Evolutionary conservation across 2,329 filamentous ascomycete genomes (phyloP).

Genomic region (Cucurbitaria berberidis): DNA sequence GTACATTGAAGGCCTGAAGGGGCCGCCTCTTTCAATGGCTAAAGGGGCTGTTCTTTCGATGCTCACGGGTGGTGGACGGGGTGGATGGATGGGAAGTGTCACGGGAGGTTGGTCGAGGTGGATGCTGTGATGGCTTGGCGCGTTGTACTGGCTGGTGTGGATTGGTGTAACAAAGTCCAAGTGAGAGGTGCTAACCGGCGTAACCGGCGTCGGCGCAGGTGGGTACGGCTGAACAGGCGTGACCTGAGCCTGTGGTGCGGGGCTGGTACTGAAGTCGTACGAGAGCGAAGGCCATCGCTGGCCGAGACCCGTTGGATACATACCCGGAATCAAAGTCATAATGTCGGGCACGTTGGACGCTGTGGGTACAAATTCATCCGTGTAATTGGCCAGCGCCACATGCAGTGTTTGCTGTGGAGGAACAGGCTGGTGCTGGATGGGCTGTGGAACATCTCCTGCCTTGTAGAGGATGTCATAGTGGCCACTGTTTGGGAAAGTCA

Average conservation of each 20-base stretch:
- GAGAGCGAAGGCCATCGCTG: constrained; percentile 43
- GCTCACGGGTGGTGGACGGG: constrained; percentile 32
- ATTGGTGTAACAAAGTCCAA: constrained; percentile 44
- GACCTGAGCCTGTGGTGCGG: constrained; percentile 41
- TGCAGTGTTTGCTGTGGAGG: constrained; percentile 40
- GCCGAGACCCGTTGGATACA: constrained; percentile 49
- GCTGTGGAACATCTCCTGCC: constrained; percentile 56
- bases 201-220: constrained; percentile 35
- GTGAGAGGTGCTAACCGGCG: constrained; percentile 35
- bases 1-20: constrained; percentile 55
- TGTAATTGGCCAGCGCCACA: constrained; percentile 46
- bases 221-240: constrained; percentile 42
- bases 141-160: constrained; percentile 34
- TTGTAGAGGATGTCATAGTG: constrained; percentile 96
- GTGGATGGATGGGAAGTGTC: constrained; percentile 41
- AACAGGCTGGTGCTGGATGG: constrained; percentile 34
- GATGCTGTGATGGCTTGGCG: constrained; percentile 35
- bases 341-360: constrained; percentile 41
- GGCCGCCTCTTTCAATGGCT: constrained; percentile 44
- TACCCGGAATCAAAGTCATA: constrained; percentile 54
- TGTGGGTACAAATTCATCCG: constrained; percentile 51
- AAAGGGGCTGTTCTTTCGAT: constrained; percentile 40
- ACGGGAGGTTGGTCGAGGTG: constrained; percentile 43
- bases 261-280: constrained; percentile 44
- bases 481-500: constrained; percentile 58